Conservation (phyloP, 2,329 filamentous ascomycete genomes). For the Phialemonium atrogriseum region DNA sequence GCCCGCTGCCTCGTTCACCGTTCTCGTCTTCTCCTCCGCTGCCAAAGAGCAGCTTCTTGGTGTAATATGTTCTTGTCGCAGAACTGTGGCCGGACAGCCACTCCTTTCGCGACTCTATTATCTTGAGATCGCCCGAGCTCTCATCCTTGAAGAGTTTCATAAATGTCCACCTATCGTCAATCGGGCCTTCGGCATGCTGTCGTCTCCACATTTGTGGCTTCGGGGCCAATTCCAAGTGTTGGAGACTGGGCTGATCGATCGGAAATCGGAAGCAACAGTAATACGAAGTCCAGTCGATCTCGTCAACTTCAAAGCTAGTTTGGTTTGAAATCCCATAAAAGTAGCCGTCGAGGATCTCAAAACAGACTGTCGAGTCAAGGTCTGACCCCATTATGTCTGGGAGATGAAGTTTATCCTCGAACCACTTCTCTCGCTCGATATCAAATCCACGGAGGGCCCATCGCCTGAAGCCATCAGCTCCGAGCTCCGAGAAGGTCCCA, state of each 20-base stretch:
- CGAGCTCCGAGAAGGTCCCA: constrained; percentile 51
- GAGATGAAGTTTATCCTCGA: constrained; percentile 39
- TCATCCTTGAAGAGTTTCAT: constrained; percentile 56
- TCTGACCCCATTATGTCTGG: constrained; percentile 54
- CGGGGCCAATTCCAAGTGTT: constrained; percentile 30
- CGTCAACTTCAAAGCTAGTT: constrained; percentile 51
- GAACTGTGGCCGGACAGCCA: constrained; percentile 47
- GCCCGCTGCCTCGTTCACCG: not conserved
- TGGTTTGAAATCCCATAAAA: constrained; percentile 66
- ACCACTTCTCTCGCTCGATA: constrained; percentile 30
- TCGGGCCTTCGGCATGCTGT: constrained; percentile 59
- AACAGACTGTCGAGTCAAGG: constrained; percentile 60
- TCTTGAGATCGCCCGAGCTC: constrained; percentile 44
- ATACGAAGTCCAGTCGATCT: constrained; percentile 59
- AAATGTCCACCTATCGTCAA: constrained; percentile 67
- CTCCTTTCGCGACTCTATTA: constrained; percentile 62
- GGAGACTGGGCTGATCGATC: constrained; percentile 34
- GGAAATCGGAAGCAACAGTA: constrained; percentile 61
- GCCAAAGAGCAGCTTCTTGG: constrained; percentile 39
- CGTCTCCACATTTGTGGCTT: constrained; percentile 52
- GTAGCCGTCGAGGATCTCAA: constrained; percentile 57
- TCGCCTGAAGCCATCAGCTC: constrained; percentile 45
- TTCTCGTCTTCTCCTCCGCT: not conserved
- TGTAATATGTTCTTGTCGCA: constrained; percentile 60
- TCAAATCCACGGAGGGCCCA: constrained; percentile 54